phyloP scores from a whole-genome alignment of 805 yeast species.

The Saccharomyces jurei region DNA sequence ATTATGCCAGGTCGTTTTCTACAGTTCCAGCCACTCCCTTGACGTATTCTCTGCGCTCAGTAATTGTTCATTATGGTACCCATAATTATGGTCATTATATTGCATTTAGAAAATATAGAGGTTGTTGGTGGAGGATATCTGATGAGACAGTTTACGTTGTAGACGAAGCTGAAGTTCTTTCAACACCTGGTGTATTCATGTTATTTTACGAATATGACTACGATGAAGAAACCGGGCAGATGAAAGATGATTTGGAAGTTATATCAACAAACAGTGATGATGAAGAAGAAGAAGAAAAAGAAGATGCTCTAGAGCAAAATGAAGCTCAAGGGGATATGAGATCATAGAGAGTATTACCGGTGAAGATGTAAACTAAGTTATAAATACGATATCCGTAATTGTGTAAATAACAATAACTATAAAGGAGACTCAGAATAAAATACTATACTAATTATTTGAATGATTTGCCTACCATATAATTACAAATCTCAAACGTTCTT shows the following conservation, averaged over 20 bases:
- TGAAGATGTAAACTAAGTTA: neutral
- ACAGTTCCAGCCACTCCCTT: conserved; percentile 37
- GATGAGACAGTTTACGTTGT: conserved; percentile 83
- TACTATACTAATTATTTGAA: neutral
- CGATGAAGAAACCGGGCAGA: conserved; percentile 26
- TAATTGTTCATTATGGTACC: conserved; percentile 88
- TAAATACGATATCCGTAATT: neutral
- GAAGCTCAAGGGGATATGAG: neutral
- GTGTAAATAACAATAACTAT: neutral
- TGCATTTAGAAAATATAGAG: conserved; percentile 72
- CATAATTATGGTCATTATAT: conserved; percentile 97
- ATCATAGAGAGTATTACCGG: neutral
- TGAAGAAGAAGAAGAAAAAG: conserved; percentile 12
- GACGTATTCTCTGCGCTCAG: conserved; percentile 69
- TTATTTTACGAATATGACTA: conserved; percentile 67
- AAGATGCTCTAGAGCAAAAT: no score
- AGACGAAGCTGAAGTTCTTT: conserved; percentile 69
- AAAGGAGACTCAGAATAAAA: neutral
- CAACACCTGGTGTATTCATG: conserved; percentile 86
- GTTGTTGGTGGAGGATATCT: conserved; percentile 91
- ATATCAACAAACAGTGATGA: conserved; percentile 7
- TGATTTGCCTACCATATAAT: neutral
- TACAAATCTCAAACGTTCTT: neutral
- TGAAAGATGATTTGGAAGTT: conserved; percentile 23
- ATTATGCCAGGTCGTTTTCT: conserved; percentile 6